A percentile compares a stretch with the other conserved stretches of the same genome.
These are phyloP conservation scores for Pestalotiopsis sp. DNA, from an alignment of 2,329 filamentous ascomycete species.

Conservation along the genomic window DNA sequence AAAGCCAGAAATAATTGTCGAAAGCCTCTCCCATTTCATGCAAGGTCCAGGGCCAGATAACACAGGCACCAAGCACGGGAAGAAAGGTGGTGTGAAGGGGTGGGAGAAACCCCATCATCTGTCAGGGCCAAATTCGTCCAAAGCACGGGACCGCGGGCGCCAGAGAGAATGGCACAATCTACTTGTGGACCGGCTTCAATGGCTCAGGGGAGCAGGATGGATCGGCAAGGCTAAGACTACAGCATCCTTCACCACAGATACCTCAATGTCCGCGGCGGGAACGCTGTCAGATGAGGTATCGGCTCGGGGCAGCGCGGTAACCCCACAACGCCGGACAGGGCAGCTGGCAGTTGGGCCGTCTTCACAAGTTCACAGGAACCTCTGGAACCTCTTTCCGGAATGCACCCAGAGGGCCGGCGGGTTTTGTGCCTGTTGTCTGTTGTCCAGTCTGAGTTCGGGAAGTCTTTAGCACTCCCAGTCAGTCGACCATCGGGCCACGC, in stretches of 20 bases:
- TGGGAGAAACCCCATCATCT: not conserved
- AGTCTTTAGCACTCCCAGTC: not conserved
- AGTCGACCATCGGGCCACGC: not conserved
- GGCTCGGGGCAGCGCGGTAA: not conserved
- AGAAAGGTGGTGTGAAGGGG: slow-evolving; percentile 5
- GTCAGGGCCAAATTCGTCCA: slow-evolving; percentile 9
- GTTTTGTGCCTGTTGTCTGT: not conserved
- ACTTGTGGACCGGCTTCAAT: not conserved
- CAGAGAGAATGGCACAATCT: not conserved
- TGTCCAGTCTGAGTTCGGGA: slow-evolving; percentile 1
- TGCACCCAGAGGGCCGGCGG: not conserved
- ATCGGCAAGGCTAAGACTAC: slow-evolving; percentile 7
- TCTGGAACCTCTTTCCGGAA: not conserved
- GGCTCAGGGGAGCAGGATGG: slow-evolving; percentile 9
- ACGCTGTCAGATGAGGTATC: not conserved
- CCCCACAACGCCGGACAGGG: not conserved
- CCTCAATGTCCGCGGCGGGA: not conserved
- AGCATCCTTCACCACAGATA: not conserved
- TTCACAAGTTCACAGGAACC: not conserved
- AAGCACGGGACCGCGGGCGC: slow-evolving; percentile 3
- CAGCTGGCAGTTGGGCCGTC: not conserved
- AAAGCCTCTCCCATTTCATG: not conserved
- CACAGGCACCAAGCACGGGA: not conserved
- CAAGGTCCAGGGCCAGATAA: slow-evolving; percentile 7
- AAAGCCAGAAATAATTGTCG: not conserved